Conservation (phyloP, 2,329 filamentous ascomycete genomes). For the Colletotrichum theobromicola region DNA sequence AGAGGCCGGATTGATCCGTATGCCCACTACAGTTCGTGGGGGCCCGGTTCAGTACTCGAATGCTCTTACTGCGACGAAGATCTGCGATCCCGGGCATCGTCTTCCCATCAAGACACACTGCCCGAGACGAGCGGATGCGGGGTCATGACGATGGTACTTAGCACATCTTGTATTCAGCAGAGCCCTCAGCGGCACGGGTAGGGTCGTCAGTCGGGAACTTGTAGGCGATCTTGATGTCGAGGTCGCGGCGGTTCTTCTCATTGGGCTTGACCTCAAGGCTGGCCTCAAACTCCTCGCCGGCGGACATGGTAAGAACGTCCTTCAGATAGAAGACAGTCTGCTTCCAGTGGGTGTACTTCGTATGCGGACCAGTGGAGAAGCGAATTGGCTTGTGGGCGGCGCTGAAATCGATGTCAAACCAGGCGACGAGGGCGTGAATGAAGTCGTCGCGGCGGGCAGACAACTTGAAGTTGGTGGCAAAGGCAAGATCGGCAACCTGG, state of each 20-base stretch:
- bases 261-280: conserved; percentile 85
- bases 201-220: conserved; percentile 77
- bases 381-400: conserved; percentile 97
- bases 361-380: conserved; percentile 97
- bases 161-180: conserved; percentile 82
- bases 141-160: conserved; percentile 35
- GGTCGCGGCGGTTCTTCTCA: conserved; percentile 89
- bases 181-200: conserved; percentile 71
- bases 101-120: background rate
- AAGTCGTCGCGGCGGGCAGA: conserved; percentile 86
- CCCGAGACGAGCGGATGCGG: background rate
- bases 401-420: conserved; percentile 99
- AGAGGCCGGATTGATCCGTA: background rate
- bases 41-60: background rate
- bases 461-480: conserved; percentile 79
- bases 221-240: conserved; percentile 90
- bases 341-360: conserved; percentile 99
- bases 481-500: conserved; percentile 81
- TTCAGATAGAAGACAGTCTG: conserved; percentile 98
- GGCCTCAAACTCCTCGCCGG: conserved; percentile 80
- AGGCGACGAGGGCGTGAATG: conserved; percentile 93
- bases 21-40: background rate
- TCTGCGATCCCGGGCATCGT: background rate
- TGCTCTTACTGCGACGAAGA: background rate
- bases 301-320: conserved; percentile 89